phyloP scores from a whole-genome alignment of 257 asterid genomes.

The Nemophila menziesii region DNA sequence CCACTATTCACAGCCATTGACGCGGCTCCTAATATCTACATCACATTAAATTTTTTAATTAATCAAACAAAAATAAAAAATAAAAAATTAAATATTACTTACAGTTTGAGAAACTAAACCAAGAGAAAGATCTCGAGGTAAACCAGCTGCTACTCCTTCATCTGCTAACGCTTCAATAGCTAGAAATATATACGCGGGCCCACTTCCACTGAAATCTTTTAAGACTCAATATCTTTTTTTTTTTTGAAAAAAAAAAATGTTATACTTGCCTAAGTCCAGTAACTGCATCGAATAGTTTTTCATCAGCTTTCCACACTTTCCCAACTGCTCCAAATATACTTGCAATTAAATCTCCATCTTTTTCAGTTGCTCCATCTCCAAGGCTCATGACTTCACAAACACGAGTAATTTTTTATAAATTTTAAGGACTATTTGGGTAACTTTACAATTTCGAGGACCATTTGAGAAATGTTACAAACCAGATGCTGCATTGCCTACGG shows the following conservation, averaged over 20 bases:
- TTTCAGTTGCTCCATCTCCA: slow-evolving; percentile 60
- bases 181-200: slow-evolving; percentile 81
- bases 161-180: slow-evolving; percentile 99
- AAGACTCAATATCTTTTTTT: no score
- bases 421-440: no score
- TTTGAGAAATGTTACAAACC: slow-evolving; percentile 30
- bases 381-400: slow-evolving; percentile 48
- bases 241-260: no score
- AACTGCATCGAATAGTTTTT: slow-evolving; percentile 74
- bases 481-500: slow-evolving; percentile 85
- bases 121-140: slow-evolving; percentile 83
- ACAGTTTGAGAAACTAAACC: slow-evolving; percentile 95
- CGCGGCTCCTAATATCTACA: no score
- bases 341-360: slow-evolving; percentile 60
- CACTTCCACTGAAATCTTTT: slow-evolving; percentile 66
- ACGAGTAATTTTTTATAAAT: neutral
- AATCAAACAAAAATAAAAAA: no score
- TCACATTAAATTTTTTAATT: no score
- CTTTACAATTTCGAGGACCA: no score
- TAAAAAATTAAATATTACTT: no score
- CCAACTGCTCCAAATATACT: slow-evolving; percentile 79
- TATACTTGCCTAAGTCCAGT: slow-evolving; percentile 79
- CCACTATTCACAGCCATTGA: no score
- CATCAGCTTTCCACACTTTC: slow-evolving; percentile 88
- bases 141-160: slow-evolving; percentile 96